These are phyloP conservation scores for Ascobolus immersus DNA, from an alignment of 495 filamentous ascomycete genomes.

Conservation along the genomic window DNA sequence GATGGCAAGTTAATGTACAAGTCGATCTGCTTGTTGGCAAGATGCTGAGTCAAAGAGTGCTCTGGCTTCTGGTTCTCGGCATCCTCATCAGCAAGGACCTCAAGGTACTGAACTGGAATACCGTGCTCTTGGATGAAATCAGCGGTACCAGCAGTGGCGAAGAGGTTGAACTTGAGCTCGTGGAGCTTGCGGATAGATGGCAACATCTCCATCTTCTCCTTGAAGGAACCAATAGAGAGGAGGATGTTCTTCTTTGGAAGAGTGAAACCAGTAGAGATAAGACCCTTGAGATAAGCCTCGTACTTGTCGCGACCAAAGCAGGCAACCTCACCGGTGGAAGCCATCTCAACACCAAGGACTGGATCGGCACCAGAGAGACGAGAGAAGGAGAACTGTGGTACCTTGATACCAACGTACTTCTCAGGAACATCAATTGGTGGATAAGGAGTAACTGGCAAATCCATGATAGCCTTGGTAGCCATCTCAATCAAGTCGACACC, in stretches of 20 bases:
- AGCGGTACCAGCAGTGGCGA: conserved; percentile 83
- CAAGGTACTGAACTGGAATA: conserved; percentile 72
- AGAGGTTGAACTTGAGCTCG: conserved; percentile 75
- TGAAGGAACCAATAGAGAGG: conserved; percentile 85
- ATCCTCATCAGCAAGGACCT: conserved; percentile 40
- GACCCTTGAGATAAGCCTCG: conserved; percentile 86
- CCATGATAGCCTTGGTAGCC: conserved; percentile 94
- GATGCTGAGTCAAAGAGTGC: conserved; percentile 81
- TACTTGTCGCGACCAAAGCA: conserved; percentile 90
- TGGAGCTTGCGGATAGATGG: conserved; percentile 74
- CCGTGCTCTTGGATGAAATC: conserved; percentile 85
- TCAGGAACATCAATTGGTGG: conserved; percentile 47
- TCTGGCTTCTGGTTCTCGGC: conserved; percentile 66
- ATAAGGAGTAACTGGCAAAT: conserved; percentile 54
- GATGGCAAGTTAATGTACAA: conserved; percentile 96
- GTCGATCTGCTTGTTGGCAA: conserved; percentile 92
- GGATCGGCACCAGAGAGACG: conserved; percentile 87
- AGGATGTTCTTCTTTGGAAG: conserved; percentile 89
- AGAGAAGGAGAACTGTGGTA: conserved; percentile 96
- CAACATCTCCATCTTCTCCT: conserved; percentile 92
- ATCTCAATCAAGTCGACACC: conserved; percentile 94
- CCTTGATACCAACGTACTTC: conserved; percentile 86
- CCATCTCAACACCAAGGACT: conserved; percentile 95
- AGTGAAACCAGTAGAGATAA: conserved; percentile 86
- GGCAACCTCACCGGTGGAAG: conserved; percentile 91